A percentile compares a stretch with the other conserved stretches of the same genome.
Evolutionary conservation across 352 stramenopile genomes (phyloP).

Genomic region (Globisporangium irregulare): DNA sequence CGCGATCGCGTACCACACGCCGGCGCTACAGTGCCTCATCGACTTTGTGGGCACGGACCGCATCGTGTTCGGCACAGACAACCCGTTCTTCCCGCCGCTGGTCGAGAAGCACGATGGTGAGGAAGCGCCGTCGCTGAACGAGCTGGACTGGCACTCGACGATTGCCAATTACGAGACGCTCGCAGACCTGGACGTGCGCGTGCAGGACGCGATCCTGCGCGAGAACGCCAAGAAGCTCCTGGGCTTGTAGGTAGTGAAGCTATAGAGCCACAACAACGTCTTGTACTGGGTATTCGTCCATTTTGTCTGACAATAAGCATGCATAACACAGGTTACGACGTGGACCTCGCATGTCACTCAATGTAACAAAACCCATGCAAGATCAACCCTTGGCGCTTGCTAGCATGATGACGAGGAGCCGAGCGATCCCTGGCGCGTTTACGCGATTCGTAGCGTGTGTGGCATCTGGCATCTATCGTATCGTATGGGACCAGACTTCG

Average conservation of each 20-base stretch:
- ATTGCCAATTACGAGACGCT: slow-evolving; percentile 50
- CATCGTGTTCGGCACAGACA: slow-evolving; percentile 65
- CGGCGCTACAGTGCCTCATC: slow-evolving; percentile 51
- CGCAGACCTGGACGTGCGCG: slow-evolving; percentile 29
- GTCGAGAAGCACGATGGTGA: slow-evolving; percentile 8
- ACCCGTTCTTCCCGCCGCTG: slow-evolving; percentile 59
- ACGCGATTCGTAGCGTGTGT: neutral
- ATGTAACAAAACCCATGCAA: neutral
- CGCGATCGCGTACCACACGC: slow-evolving; percentile 50
- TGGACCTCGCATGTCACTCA: neutral
- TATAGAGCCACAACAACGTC: no score
- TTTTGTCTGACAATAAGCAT: neutral
- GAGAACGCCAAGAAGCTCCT: slow-evolving; percentile 39
- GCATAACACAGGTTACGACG: no score
- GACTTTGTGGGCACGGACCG: slow-evolving; percentile 47
- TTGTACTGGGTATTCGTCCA: neutral
- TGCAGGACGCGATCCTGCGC: slow-evolving; percentile 38
- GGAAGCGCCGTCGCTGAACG: slow-evolving; percentile 16
- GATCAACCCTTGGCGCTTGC: neutral
- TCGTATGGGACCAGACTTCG: neutral
- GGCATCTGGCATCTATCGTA: neutral
- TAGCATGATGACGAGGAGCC: neutral
- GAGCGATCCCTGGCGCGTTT: neutral
- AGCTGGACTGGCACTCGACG: slow-evolving; percentile 37
- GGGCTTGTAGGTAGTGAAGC: slow-evolving; percentile 5